phyloP scores from a whole-genome alignment of 257 asterid genomes.

The Fraxinus excelsior region DNA sequence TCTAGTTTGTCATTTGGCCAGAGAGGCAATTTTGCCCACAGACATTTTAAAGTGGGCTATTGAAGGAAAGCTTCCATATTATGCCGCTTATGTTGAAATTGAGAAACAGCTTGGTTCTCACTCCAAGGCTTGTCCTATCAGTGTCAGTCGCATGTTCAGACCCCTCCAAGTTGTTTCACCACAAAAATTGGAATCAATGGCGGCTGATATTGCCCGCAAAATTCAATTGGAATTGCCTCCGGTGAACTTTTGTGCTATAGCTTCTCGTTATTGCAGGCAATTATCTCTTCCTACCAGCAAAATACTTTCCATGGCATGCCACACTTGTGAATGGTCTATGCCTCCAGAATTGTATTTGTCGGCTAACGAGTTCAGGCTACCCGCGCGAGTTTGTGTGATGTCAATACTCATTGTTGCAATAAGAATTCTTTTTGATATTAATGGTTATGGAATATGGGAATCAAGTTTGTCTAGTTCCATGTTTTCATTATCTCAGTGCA shows the following conservation, averaged over 20 bases:
- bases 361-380: conserved; percentile 50
- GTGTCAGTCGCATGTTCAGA: conserved; percentile 63
- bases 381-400: conserved; percentile 76
- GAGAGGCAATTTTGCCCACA: conserved; percentile 69
- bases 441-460: conserved; percentile 86
- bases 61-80: conserved; percentile 87
- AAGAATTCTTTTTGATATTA: conserved; percentile 59
- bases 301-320: conserved; percentile 65
- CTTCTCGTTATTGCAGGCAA: conserved; percentile 56
- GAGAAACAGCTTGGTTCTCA: conserved; percentile 61
- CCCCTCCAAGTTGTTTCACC: conserved; percentile 49
- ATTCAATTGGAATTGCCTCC: conserved; percentile 73
- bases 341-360: conserved; percentile 69
- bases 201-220: conserved; percentile 60
- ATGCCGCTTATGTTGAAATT: conserved; percentile 60
- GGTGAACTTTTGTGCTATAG: conserved; percentile 69
- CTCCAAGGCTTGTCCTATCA: conserved; percentile 60
- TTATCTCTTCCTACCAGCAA: conserved; percentile 55
- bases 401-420: conserved; percentile 68
- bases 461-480: conserved; percentile 42
- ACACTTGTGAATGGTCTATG: conserved; percentile 70
- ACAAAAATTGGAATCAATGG: conserved; percentile 72
- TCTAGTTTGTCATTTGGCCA: conserved; percentile 73
- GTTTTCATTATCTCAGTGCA: no score
- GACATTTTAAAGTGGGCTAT: conserved; percentile 72